phyloP scores from a whole-genome alignment of 2,329 filamentous ascomycete species.

The Aspergillus sp. region DNA sequence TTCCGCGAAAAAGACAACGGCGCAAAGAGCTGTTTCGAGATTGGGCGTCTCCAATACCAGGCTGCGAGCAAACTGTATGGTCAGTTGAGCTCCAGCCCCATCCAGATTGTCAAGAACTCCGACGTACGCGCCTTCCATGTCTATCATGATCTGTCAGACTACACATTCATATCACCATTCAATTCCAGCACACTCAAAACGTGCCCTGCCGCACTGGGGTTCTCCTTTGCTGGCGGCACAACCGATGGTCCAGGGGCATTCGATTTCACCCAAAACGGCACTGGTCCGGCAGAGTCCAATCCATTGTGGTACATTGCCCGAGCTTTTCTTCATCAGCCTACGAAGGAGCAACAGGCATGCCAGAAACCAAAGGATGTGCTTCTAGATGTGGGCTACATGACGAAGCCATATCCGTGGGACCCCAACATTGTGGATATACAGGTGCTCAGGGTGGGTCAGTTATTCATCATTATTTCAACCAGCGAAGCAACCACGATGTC shows the following conservation, averaged over 20 bases:
- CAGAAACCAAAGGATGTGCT: slow-evolving; percentile 81
- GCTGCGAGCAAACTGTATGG: slow-evolving; percentile 54
- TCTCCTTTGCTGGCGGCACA: slow-evolving; percentile 89
- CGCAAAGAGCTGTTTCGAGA: slow-evolving; percentile 50
- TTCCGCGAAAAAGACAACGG: slow-evolving; percentile 45
- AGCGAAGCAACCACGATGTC: slow-evolving; percentile 93
- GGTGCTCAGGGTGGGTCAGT: slow-evolving; percentile 75
- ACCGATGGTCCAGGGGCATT: slow-evolving; percentile 88
- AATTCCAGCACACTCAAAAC: slow-evolving; percentile 66
- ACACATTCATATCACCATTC: slow-evolving; percentile 65
- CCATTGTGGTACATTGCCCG: slow-evolving; percentile 79
- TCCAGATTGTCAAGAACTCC: slow-evolving; percentile 53
- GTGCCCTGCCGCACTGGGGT: slow-evolving; percentile 84
- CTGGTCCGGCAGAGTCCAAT: slow-evolving; percentile 66
- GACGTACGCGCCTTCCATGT: slow-evolving; percentile 79
- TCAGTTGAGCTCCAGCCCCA: slow-evolving; percentile 43
- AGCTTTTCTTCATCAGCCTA: slow-evolving; percentile 67
- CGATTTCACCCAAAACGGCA: slow-evolving; percentile 87
- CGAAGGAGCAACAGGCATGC: slow-evolving; percentile 67
- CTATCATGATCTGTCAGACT: slow-evolving; percentile 77
- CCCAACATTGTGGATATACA: slow-evolving; percentile 92
- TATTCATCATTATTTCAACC: slow-evolving; percentile 79
- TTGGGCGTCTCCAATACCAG: slow-evolving; percentile 45
- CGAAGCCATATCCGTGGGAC: slow-evolving; percentile 76
- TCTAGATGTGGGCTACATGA: slow-evolving; percentile 81